Base-by-base conservation (phyloP, 2,329 filamentous ascomycete genomes). In the Penicillium sp. region DNA sequence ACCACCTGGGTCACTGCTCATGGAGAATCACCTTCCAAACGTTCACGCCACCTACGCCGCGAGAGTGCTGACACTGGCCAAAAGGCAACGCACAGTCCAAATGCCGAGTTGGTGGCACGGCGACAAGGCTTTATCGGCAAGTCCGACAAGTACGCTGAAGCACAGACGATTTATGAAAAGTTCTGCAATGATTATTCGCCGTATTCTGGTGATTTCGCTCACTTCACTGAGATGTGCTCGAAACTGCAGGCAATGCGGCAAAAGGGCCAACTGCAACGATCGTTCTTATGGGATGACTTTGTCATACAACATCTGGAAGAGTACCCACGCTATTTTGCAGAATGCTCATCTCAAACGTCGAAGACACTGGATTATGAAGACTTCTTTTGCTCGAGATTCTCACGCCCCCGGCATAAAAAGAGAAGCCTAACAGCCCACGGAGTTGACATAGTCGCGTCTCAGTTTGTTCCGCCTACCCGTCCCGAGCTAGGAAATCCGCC, bases 211-310 rank as follows among this genome's bases (percentile, higher is more conserved):
- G 66, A 72, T 51, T 67, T 73, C 22, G 56, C 59, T 6, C 69
- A 77, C 60, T 79, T 79, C 50, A 61, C 59, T 20, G 62, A 66
- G n/a, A 60, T 77, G 24, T 78, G 75, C 53, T 61, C 59, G 18
- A 74, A 69, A 47, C 61, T 79, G 37, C 67, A 71, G 24, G 58
- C 58, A 14, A 59, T 77, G 37, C 60, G 71, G n/a, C 57, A 57
- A 20, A 52, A 60, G 18, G 73, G 69, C 5, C 50, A 65, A 29
- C 56, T 75, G 35, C 61, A 69, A 37, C 67, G 70, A 49, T 75
- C 72, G 13, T 74, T 69, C 24, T 53, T 79, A 14, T 78, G 76
- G 74, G 78, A 80, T 62, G 78, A 79, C 59, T 79, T 77, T 55
- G 63, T 79, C 49, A 76, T 75, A 50, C 69, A 72, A 60, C 69